Conservation (phyloP, 805 yeast genomes). For the Saturnispora quitensis region DNA sequence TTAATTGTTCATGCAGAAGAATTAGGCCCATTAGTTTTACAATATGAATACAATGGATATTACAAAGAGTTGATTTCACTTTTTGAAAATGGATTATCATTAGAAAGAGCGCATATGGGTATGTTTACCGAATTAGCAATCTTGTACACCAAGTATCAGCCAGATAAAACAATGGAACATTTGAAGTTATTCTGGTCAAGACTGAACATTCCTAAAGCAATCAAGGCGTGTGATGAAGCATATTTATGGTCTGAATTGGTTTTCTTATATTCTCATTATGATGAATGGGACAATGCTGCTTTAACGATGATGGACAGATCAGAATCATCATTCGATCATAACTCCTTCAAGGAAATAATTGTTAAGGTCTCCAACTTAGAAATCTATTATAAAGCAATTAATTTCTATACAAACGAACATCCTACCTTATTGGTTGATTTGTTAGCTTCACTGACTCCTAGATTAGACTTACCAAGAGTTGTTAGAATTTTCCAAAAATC, state of each 20-base stretch:
- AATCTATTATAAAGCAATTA: constrained; percentile 93
- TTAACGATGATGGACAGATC: constrained; percentile 93
- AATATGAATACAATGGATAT: constrained; percentile 84
- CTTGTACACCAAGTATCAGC: constrained; percentile 82
- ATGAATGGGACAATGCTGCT: constrained; percentile 98
- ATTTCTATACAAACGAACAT: constrained; percentile 86
- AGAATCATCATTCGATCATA: constrained; percentile 86
- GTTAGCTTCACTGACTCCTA: constrained; percentile 73
- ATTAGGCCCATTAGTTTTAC: constrained; percentile 75
- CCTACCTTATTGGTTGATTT: constrained; percentile 86
- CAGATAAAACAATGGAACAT: constrained; percentile 90
- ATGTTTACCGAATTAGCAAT: constrained; percentile 96
- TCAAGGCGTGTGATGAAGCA: constrained; percentile 85
- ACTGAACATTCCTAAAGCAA: constrained; percentile 93
- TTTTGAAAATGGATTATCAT: constrained; percentile 90
- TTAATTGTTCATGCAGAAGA: constrained; percentile 97
- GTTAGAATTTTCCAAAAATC: constrained; percentile 91
- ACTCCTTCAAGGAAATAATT: constrained; percentile 86
- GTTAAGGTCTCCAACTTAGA: constrained; percentile 94
- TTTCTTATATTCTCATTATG: constrained; percentile 95
- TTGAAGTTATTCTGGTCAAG: constrained; percentile 97
- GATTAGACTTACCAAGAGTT: constrained; percentile 89
- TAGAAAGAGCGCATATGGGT: constrained; percentile 99
- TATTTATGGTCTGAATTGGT: constrained; percentile 96
- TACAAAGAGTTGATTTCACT: constrained; percentile 85